Base-by-base conservation (phyloP, 495 filamentous ascomycete genomes). In the Trichoderma orchidacearum region DNA sequence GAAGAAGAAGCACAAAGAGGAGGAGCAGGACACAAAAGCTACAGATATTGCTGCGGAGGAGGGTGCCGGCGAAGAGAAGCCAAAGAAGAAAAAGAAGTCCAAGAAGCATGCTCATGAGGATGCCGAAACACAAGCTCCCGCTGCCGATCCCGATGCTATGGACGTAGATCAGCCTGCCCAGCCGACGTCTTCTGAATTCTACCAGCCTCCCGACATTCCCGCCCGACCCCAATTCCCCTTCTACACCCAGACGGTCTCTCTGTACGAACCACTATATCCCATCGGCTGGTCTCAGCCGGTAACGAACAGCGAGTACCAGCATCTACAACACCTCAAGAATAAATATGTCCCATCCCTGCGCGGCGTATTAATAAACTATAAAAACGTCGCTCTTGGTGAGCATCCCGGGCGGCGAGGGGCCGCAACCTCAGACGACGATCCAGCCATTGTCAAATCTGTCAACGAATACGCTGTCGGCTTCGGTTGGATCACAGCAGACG, bases 201-300 rank as follows among this genome's bases (percentile, higher is more conserved):
- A 30, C 12, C 57, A 59, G 51, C 62, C 61, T 8, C 27, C 59
- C 15, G 51, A 58, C 53, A 31, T 61, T 55, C 55, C 54, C 7
- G 41, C 31, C 34, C 54, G 63, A 12, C 53, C 60, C 28, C 59
- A 63, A 18, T 74, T 72, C 25, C 75, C 75, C 5, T 75, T 78
- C 61, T 76, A 70, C 55, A 75, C 68, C 17, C 75, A 76, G 55
- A 69, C 70, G 21, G 62, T 75, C 41, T 75, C 75, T 8, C 70
- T 76, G 31, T 76, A 75, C 62, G 66, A 75, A 9, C 70, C 75
- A 6, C 65, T 78, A 59, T 74, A 64, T 58, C 75, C 75, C 1
- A 56, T 68, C 30, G 74, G 72, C 17, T 72, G 75, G 57, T 69
- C 68, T 56, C 68, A 73, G 30, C 72, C 72, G 0, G 51, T 75